Base-by-base conservation (phyloP, 2,329 filamentous ascomycete genomes). In the Graphiopsis chlorocephala region DNA sequence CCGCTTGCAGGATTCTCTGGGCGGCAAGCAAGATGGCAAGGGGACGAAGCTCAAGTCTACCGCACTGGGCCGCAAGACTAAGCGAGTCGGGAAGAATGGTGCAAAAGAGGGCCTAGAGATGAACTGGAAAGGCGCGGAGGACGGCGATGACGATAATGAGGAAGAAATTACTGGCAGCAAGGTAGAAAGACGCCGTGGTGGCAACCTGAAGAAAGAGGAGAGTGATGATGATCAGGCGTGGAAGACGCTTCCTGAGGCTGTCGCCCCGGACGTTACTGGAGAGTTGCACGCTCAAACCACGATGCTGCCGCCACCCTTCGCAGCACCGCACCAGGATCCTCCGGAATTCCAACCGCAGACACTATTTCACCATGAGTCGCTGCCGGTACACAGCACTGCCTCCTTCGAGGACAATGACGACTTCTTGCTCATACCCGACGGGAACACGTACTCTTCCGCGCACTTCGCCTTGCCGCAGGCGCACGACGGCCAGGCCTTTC, bases 121-220 rank as follows among this genome's bases (percentile, higher is more conserved):
- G 59, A 61, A 75, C 71, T 58, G 69, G 57, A 45, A 73, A 68
- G 48, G 60, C 4, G 35, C 25, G 50, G 20, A 20, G 12, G 38
- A 60, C 4, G 25, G 31, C 26, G 58, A 62, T n/a, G 58, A 50
- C 20, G 63, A 65, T n/a, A 58, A 65, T 29, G 63, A 65, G 23
- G 64, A 65, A n/a, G 64, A 62, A 20, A 25, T 26, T 8, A 2
- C 57, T 48, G 42, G 23, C 6, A 20, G 47, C 28, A 61, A 50
- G 26, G 31, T 31, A 10, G 53, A 38, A 26, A 31, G 29, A 15
- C 58, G 26, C 4, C 10, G 38, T 48, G 28, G 26, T 5, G 26
- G 28, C 11, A 25, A 20, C 4, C 14, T 45, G 63, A 65, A 65
- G 64, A 57, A 62, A 42, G 64, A 65, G 38, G 50, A 65, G n/a